These are phyloP conservation scores for Colletotrichum eremochloae DNA, from an alignment of 2,329 filamentous ascomycete species.

Conservation along the genomic window DNA sequence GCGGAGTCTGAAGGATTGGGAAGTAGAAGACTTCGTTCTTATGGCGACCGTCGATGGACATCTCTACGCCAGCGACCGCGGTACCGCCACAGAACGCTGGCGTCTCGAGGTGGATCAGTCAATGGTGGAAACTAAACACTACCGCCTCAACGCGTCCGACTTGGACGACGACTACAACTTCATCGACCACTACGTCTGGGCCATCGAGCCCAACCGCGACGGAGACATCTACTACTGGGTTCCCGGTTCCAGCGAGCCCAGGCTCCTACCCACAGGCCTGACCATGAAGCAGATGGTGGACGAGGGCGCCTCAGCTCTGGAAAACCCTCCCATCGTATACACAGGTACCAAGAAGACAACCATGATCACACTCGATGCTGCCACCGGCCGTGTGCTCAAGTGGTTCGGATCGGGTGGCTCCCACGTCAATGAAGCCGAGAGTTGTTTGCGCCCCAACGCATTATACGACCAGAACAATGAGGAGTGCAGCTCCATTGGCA, in stretches of 20 bases:
- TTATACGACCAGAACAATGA: slow-evolving; percentile 76
- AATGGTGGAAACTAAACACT: slow-evolving; percentile 91
- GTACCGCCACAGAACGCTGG: slow-evolving; percentile 88
- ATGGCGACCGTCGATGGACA: slow-evolving; percentile 99
- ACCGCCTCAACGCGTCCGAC: slow-evolving; percentile 76
- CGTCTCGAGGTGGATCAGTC: slow-evolving; percentile 85
- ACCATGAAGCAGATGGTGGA: slow-evolving; percentile 92
- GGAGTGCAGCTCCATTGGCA: slow-evolving; percentile 85
- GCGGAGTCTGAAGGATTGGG: slow-evolving; percentile 99
- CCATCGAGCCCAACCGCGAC: slow-evolving; percentile 90
- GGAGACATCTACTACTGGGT: slow-evolving; percentile 90
- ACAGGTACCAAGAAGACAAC: slow-evolving; percentile 92
- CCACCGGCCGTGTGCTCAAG: slow-evolving; percentile 84
- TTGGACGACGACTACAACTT: slow-evolving; percentile 70
- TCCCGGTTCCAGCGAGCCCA: slow-evolving; percentile 70
- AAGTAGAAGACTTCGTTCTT: slow-evolving; percentile 99
- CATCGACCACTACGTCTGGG: slow-evolving; percentile 92
- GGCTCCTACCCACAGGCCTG: slow-evolving; percentile 75
- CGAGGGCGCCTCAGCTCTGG: slow-evolving; percentile 79
- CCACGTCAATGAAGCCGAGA: slow-evolving; percentile 77
- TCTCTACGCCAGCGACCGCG: slow-evolving; percentile 90
- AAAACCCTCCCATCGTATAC: slow-evolving; percentile 85
- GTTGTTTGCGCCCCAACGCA: slow-evolving; percentile 78
- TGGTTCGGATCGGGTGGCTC: slow-evolving; percentile 83
- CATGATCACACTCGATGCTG: slow-evolving; percentile 89